Evolutionary conservation across 2,329 filamentous ascomycete species (phyloP), one percentile per base, ranked within the genome.

Genomic region (Botryotinia narcissicola): DNA sequence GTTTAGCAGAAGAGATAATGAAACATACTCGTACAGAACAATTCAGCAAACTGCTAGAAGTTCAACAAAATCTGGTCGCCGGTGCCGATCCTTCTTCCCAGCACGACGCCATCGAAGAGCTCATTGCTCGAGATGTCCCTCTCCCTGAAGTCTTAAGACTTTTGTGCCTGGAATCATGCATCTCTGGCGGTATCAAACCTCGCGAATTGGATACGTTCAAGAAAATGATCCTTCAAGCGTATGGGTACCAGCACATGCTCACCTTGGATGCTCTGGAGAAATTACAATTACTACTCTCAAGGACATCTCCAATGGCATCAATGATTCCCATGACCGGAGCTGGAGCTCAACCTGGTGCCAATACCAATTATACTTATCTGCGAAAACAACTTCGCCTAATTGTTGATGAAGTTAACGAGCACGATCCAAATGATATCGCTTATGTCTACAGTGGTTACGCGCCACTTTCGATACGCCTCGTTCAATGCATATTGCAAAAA

Each of bases 381-480:
- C 92, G 97, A 72, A 97, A 96, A 81, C 91, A 91, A 75, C 88
- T 99, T 22, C 90, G 92, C 44, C 88, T 99, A 25, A 97, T 98
- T 80, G 92, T 98, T 73, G 96, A 99, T 81, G 96, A 98, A 81
- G 95, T 99, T 57, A 95, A 97, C 80, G 96, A 99, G 82, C 91
- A 96, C 74, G 92, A 97, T 64, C 96, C 96, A 4, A 93, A 96
- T 79, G 96, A 99, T 79, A 91, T 98, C 75, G 92, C 95, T n/a
- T 99, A 99, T 80, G 95, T 98, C 18, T 99, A 98, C 83, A 97
- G 93, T 76, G 97, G 96, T 70, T 99, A 98, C 81, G 96, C 97
- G 7, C 97, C 96, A 0, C 87, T 99, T 20, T 97, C 93, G 62
- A 89, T 98, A 71, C 91, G 96, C 25, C 88, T 99, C 7, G 92